phyloP scores from a whole-genome alignment of 2,329 filamentous ascomycete species.

The Penicillium capsulatum region DNA sequence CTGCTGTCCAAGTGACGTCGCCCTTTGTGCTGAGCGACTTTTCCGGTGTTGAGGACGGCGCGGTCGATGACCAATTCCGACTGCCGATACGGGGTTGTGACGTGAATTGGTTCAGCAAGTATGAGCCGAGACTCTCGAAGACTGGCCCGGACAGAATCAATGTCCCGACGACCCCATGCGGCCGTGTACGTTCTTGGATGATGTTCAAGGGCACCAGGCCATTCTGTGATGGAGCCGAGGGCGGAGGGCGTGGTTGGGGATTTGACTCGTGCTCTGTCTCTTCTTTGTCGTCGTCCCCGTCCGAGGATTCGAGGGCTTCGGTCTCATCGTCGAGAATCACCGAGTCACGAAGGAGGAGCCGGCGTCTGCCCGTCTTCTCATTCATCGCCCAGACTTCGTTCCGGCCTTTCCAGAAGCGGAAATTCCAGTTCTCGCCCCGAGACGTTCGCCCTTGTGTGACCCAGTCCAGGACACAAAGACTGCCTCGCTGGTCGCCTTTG shows the following conservation, averaged over 20 bases:
- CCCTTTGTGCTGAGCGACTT: slow-evolving; percentile 37
- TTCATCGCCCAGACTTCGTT: slow-evolving; percentile 66
- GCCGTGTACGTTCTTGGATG: slow-evolving; percentile 61
- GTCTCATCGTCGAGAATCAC: slow-evolving; percentile 64
- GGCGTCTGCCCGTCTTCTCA: slow-evolving; percentile 41
- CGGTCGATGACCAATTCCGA: slow-evolving; percentile 60
- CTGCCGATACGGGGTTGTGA: slow-evolving; percentile 76
- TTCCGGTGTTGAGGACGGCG: slow-evolving; percentile 20
- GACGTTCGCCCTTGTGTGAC: slow-evolving; percentile 83
- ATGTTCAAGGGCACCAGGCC: slow-evolving; percentile 23
- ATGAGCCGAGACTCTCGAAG: slow-evolving; percentile 62
- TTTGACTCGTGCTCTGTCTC: slow-evolving; percentile 10
- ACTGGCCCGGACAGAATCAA: slow-evolving; percentile 73
- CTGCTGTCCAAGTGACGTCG: slow-evolving; percentile 75
- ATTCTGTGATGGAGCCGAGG: slow-evolving; percentile 15
- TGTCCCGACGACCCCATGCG: slow-evolving; percentile 74
- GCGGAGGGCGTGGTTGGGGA: slow-evolving; percentile 13
- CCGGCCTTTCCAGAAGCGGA: slow-evolving; percentile 71
- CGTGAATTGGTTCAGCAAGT: slow-evolving; percentile 75
- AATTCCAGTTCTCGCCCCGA: slow-evolving; percentile 83
- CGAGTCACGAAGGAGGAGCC: slow-evolving; percentile 79
- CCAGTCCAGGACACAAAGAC: slow-evolving; percentile 86
- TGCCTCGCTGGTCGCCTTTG: slow-evolving; percentile 38
- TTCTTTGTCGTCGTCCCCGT: slow-evolving; percentile 34
- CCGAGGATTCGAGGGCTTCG: slow-evolving; percentile 11